phyloP scores from a whole-genome alignment of 495 filamentous ascomycete genomes.

The Astrothelium macrocarpum region DNA sequence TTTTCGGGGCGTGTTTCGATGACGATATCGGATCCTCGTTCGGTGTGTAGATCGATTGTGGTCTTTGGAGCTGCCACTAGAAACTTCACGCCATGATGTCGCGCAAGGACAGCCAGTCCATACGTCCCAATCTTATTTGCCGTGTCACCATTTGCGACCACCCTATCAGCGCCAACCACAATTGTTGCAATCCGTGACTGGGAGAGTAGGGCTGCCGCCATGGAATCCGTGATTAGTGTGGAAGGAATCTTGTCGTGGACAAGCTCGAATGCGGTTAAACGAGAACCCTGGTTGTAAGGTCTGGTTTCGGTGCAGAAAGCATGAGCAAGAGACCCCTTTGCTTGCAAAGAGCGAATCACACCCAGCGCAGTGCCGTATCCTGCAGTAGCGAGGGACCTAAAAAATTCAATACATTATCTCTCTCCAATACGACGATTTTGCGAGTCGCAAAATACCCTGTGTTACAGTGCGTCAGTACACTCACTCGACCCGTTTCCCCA shows the following conservation, averaged over 20 bases:
- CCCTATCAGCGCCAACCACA: slow-evolving; percentile 88
- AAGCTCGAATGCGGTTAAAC: slow-evolving; percentile 90
- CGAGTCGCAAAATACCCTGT: slow-evolving; percentile 55
- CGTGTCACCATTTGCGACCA: slow-evolving; percentile 93
- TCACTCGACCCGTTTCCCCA: slow-evolving; percentile 40
- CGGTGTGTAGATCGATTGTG: slow-evolving; percentile 78
- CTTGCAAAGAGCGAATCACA: slow-evolving; percentile 77
- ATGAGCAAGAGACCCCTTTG: slow-evolving; percentile 53
- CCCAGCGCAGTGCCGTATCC: slow-evolving; percentile 94
- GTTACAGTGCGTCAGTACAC: slow-evolving; percentile 92
- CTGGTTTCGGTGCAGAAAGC: slow-evolving; percentile 95
- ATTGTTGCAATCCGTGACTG: slow-evolving; percentile 65
- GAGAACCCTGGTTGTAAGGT: slow-evolving; percentile 94
- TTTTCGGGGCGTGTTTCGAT: slow-evolving; percentile 76
- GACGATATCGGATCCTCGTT: slow-evolving; percentile 62
- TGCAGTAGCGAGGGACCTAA: slow-evolving; percentile 82
- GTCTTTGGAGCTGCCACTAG: slow-evolving; percentile 91
- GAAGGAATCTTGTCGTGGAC: slow-evolving; percentile 89
- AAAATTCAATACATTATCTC: slow-evolving; percentile 17
- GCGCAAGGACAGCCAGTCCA: slow-evolving; percentile 72
- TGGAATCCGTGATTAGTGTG: slow-evolving; percentile 90
- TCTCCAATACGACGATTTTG: background rate
- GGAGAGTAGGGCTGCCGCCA: slow-evolving; percentile 74
- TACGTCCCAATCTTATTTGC: slow-evolving; percentile 99
- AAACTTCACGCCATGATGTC: slow-evolving; percentile 82